Percentiles rank a stretch among this genome's conserved stretches.
phyloP scores from a whole-genome alignment of 352 stramenopile species.

The Phytophthora idaei region DNA sequence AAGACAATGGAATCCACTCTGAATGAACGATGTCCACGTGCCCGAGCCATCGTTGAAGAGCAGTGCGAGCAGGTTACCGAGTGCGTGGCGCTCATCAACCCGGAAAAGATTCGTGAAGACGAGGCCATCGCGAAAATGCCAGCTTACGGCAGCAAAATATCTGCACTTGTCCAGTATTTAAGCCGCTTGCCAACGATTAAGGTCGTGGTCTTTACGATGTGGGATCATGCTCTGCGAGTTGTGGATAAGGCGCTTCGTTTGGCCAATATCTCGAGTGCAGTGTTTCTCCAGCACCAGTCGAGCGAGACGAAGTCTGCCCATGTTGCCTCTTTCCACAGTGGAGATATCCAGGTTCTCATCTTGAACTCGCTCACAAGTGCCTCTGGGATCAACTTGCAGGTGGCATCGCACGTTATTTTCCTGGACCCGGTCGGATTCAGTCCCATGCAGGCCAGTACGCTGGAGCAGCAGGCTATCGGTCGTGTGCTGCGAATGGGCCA shows the following conservation, averaged over 20 bases:
- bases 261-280: constrained; percentile 61
- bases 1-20: constrained; percentile 67
- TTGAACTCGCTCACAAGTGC: constrained; percentile 84
- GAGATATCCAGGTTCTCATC: constrained; percentile 72
- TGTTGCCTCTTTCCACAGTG: constrained; percentile 66
- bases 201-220: constrained; percentile 89
- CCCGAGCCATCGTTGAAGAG: constrained; percentile 48
- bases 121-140: constrained; percentile 35
- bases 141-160: constrained; percentile 79
- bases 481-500: constrained; percentile 88
- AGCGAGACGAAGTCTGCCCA: constrained; percentile 80
- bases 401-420: constrained; percentile 85
- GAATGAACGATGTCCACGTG: constrained; percentile 61
- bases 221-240: constrained; percentile 64
- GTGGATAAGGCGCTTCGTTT: constrained; percentile 65
- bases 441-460: constrained; percentile 69
- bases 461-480: constrained; percentile 86
- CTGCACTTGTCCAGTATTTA: constrained; percentile 71
- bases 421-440: constrained; percentile 77
- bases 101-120: constrained; percentile 20
- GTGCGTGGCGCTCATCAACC: constrained; percentile 51
- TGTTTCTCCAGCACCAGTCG: constrained; percentile 80
- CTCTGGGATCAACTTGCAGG: constrained; percentile 86
- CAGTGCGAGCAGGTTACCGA: constrained; percentile 57
- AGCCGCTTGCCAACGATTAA: constrained; percentile 54